phyloP scores from a whole-genome alignment of 1,139 yeast genomes.

The Spencermartinsiella ligniputridi region DNA sequence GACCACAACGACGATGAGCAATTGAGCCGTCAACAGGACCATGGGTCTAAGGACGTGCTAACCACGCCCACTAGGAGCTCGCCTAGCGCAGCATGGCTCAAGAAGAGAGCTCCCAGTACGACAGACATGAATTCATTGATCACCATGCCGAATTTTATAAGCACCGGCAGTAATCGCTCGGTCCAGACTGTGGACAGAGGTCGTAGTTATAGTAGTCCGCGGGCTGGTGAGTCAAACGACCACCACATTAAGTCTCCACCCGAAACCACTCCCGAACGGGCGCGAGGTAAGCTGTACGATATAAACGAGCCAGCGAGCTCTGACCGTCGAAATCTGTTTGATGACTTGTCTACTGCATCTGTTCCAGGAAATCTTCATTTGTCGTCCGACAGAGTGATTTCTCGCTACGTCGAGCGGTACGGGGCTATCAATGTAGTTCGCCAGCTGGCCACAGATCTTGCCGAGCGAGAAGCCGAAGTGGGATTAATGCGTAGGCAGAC shows the following conservation, averaged over 20 bases:
- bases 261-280: background rate
- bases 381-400: slow-evolving; percentile 34
- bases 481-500: slow-evolving; percentile 39
- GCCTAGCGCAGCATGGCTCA: background rate
- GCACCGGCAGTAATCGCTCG: background rate
- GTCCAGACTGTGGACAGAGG: too few species aligned
- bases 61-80: background rate
- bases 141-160: background rate
- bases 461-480: slow-evolving; percentile 47
- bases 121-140: background rate
- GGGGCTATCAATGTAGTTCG: slow-evolving; percentile 44
- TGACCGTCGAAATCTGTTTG: slow-evolving; percentile 17
- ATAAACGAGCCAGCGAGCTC: background rate
- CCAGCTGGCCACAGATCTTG: slow-evolving; percentile 48
- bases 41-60: too few species aligned
- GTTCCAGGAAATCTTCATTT: slow-evolving; percentile 39
- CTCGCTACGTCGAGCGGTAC: slow-evolving; percentile 38
- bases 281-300: background rate
- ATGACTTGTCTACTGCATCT: slow-evolving; percentile 24
- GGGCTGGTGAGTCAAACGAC: too few species aligned
- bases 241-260: too few species aligned
- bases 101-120: slow-evolving; percentile 1
- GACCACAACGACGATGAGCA: background rate
- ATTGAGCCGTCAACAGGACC: too few species aligned
- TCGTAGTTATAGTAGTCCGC: too few species aligned